A percentile compares a stretch with the other conserved stretches of the same genome.
Evolutionary conservation across 192 early-diverging fungal species (phyloP).

Genomic region (Podila epigama): DNA sequence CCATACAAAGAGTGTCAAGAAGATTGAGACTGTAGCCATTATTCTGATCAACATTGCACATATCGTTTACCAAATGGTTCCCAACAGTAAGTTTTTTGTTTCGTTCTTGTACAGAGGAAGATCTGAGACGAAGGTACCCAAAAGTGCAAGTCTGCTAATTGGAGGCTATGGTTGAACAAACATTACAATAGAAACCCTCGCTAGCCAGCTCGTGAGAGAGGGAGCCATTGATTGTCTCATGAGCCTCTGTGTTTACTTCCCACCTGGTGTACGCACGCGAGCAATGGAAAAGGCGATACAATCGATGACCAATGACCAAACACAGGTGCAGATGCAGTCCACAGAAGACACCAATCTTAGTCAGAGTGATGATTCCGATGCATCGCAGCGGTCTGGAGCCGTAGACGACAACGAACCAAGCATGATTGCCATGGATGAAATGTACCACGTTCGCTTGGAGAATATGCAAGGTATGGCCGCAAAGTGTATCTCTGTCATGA

Average conservation of each 20-base stretch:
- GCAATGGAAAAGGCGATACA: conserved; percentile 29
- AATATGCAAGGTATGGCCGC: conserved; percentile 53
- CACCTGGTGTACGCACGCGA: conserved; percentile 26
- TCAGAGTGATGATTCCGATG: background rate
- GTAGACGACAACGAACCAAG: conserved; percentile 10
- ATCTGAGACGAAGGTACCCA: background rate
- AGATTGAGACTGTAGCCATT: conserved; percentile 19
- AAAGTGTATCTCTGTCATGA: conserved; percentile 52
- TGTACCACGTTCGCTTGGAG: conserved; percentile 35
- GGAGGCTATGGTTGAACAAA: background rate
- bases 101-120: background rate
- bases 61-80: conserved; percentile 29
- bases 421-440: conserved; percentile 39
- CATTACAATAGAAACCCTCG: conserved; percentile 18
- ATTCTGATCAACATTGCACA: conserved; percentile 42
- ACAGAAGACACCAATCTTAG: background rate
- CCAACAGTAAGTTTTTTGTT: conserved; percentile 28
- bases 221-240: conserved; percentile 36
- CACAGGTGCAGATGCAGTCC: background rate
- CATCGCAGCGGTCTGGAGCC: background rate
- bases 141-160: background rate
- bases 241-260: conserved; percentile 45
- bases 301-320: background rate
- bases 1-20: conserved; percentile 15
- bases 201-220: conserved; percentile 25